Base-by-base conservation (phyloP, 306 rosid genomes). In the Chamaecrista fasciculata region DNA sequence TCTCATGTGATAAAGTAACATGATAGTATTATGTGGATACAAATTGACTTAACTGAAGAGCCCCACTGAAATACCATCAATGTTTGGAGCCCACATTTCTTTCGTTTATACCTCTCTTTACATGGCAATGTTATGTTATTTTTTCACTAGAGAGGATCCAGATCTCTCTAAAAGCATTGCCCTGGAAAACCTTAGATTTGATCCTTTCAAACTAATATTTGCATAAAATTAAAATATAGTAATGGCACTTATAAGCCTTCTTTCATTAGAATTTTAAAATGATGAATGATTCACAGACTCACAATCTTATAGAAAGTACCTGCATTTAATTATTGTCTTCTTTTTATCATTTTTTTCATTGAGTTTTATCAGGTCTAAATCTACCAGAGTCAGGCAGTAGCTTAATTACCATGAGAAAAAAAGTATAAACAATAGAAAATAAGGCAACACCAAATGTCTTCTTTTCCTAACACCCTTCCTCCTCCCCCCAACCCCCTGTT, bases 301-400 rank as follows among this genome's bases (percentile, higher is more conserved):
- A 14, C 24, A 25, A 16, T 25, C 5, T 75, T 26, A 28, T 37
- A 59, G 28, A 20, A 60, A 48, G 42, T 57, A 3, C 63, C 40
- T 28, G 4, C 37, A 8, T 26, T 37, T 42, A 42, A 56, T 56
- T 23, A 56, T 14, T 68, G 19, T 47, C 63, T 67, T 67, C 69
- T 34, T 47, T 47, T 39, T 50, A 52, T 40, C 47, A 25, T 9
- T 5, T 21, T 53, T 33, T 11, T n/a, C n/a, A 46, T 33, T 42
- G 21, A 73, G 59, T 40, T 29, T 50, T 39, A 50, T 15, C 50
- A 31, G 55, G 26, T 11, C 42, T 73, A 52, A 53, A 47, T 61
- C 46, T 62, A 14, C 71, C 42, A n/a, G 65, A 48, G 64, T 46
- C 50, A 18, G 28, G 5, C 49, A 65, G 46, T 15, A 46, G 72